These are phyloP conservation scores for Pogostemon cablin DNA, from an alignment of 257 asterid genomes.

Conservation along the genomic window DNA sequence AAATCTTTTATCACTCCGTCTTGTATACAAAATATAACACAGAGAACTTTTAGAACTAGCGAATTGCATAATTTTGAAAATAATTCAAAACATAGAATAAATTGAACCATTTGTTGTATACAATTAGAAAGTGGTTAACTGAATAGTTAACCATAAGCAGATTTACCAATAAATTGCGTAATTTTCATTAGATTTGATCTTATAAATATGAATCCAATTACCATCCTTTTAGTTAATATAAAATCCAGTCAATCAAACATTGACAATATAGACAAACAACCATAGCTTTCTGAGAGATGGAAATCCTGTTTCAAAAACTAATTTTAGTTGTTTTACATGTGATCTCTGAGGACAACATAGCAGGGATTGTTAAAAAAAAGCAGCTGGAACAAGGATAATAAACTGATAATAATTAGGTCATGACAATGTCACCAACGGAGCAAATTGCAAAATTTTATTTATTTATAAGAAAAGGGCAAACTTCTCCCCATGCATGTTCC, in stretches of 20 bases:
- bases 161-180: neutral
- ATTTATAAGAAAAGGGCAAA: neutral
- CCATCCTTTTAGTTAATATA: slow-evolving; percentile 2
- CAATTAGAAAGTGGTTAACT: neutral
- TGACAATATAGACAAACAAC: neutral
- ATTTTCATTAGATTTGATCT: neutral
- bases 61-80: slow-evolving; percentile 17
- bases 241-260: neutral
- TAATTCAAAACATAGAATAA: slow-evolving; percentile 12
- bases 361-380: neutral
- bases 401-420: neutral
- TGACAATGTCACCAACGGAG: neutral
- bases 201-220: slow-evolving; percentile 11
- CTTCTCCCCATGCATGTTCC: neutral
- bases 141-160: neutral
- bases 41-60: neutral
- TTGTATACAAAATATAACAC: too few relatives aligned
- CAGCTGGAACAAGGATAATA: slow-evolving; percentile 16
- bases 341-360: slow-evolving; percentile 5
- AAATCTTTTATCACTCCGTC: neutral
- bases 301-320: neutral
- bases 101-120: neutral
- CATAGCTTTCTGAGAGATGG: slow-evolving; percentile 11
- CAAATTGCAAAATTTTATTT: neutral
- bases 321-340: slow-evolving; percentile 1